phyloP scores from a whole-genome alignment of 1,139 yeast genomes.

The Candida sojae region DNA sequence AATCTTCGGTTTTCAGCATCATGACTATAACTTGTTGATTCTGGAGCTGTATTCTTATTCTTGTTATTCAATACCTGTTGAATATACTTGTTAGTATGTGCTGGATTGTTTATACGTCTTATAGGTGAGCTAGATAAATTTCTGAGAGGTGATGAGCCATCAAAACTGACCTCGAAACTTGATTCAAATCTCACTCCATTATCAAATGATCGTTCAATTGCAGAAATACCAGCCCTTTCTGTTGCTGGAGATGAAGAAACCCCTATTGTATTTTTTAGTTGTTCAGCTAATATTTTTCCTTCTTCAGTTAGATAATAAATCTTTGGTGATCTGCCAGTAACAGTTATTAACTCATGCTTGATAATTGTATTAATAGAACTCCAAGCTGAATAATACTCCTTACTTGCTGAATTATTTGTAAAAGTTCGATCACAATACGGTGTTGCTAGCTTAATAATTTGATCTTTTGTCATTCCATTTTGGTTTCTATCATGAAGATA shows the following conservation, averaged over 20 bases:
- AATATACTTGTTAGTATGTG: slow-evolving; percentile 7
- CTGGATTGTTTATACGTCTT: slow-evolving; percentile 6
- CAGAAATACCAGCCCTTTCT: slow-evolving; percentile 3
- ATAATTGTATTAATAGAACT: slow-evolving; percentile 62
- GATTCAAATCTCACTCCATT: slow-evolving; percentile 31
- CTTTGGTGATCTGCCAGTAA: slow-evolving; percentile 58
- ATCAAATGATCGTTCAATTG: slow-evolving; percentile 32
- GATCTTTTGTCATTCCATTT: slow-evolving; percentile 61
- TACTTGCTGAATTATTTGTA: slow-evolving; percentile 58
- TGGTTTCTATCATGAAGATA: slow-evolving; percentile 50
- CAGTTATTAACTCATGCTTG: slow-evolving; percentile 61
- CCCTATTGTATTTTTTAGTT: slow-evolving; percentile 51
- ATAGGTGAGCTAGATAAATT: slow-evolving; percentile 6
- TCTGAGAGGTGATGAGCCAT: slow-evolving; percentile 9
- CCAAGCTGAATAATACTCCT: slow-evolving; percentile 81
- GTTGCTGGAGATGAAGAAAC: slow-evolving; percentile 27
- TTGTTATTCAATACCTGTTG: slow-evolving; percentile 3
- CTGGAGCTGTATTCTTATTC: not conserved
- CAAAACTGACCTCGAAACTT: slow-evolving; percentile 13
- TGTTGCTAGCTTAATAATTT: slow-evolving; percentile 57
- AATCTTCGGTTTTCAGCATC: slow-evolving; percentile 24
- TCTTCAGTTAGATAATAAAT: slow-evolving; percentile 69
- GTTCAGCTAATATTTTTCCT: slow-evolving; percentile 66
- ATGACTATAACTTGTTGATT: slow-evolving; percentile 15
- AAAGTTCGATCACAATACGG: slow-evolving; percentile 69